Percentiles rank a stretch among this genome's conserved stretches.
phyloP scores from a whole-genome alignment of 257 asterid genomes.

The Solanum ossicruentum region DNA sequence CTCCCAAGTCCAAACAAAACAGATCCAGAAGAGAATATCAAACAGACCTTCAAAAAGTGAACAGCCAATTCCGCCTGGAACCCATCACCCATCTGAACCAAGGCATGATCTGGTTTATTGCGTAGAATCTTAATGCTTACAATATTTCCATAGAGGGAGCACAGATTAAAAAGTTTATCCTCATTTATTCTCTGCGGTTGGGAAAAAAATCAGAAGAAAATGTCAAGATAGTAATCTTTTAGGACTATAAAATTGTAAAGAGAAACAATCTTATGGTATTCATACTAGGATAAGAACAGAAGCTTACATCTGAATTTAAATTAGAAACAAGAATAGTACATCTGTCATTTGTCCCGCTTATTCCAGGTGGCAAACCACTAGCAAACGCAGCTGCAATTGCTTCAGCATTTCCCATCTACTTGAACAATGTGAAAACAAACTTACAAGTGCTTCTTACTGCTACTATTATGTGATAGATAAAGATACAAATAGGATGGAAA shows the following conservation, averaged over 20 bases:
- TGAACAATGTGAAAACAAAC: background rate
- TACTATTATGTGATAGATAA: background rate
- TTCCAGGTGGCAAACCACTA: constrained; percentile 90
- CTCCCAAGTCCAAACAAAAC: background rate
- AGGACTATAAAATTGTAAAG: background rate
- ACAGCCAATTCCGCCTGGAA: constrained; percentile 98
- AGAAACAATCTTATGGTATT: background rate
- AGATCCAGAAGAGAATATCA: background rate
- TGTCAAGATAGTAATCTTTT: background rate
- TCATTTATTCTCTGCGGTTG: constrained; percentile 65
- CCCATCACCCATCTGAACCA: constrained; percentile 97
- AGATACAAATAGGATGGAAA: background rate
- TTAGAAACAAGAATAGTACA: constrained; percentile 91
- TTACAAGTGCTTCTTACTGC: background rate
- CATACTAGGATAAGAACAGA: background rate
- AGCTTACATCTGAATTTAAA: constrained; percentile 74
- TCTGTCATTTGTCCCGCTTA: constrained; percentile 87
- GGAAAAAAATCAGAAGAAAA: background rate
- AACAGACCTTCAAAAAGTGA: constrained; percentile 78
- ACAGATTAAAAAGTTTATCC: constrained; percentile 89
- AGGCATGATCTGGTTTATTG: constrained; percentile 90
- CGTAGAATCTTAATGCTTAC: constrained; percentile 86
- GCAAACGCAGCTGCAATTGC: constrained; percentile 96
- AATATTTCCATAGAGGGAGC: constrained; percentile 91
- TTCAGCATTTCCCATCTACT: constrained; percentile 86